phyloP scores from a whole-genome alignment of 2,329 filamentous ascomycete genomes.

The Venturia nashicola region DNA sequence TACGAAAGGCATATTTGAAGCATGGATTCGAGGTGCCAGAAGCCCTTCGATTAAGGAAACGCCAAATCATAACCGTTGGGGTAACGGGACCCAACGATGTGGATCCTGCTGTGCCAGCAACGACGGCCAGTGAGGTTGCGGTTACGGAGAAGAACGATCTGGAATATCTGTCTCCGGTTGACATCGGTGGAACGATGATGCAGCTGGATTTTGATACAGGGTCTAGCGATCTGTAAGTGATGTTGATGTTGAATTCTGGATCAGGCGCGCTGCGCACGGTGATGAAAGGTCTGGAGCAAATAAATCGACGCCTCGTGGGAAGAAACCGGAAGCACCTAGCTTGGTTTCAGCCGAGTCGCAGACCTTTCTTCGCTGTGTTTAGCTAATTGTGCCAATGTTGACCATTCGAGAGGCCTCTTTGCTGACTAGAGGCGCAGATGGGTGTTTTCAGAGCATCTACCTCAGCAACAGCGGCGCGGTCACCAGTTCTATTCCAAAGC shows the following conservation, averaged over 20 bases:
- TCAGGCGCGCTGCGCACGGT: not conserved
- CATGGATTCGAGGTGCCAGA: conserved; percentile 6
- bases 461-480: not conserved
- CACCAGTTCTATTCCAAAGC: conserved; percentile 1
- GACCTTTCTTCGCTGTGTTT: not conserved
- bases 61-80: not conserved
- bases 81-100: not conserved
- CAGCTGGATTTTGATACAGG: conserved; percentile 64
- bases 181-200: conserved; percentile 55
- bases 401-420: not conserved
- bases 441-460: conserved; percentile 9
- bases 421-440: not conserved
- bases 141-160: conserved; percentile 53
- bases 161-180: conserved; percentile 58
- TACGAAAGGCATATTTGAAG: conserved; percentile 8
- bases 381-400: not conserved
- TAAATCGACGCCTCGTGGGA: not conserved
- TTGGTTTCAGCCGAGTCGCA: not conserved
- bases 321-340: not conserved
- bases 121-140: conserved; percentile 47
- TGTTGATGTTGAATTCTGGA: not conserved
- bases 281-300: not conserved
- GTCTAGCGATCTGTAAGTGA: conserved; percentile 51
- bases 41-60: conserved; percentile 1
- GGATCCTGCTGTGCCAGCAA: conserved; percentile 3